A percentile compares a stretch with the other conserved stretches of the same genome.
Evolutionary conservation across 495 filamentous ascomycete genomes (phyloP).

Genomic region (Annulohypoxylon maeteangense): DNA sequence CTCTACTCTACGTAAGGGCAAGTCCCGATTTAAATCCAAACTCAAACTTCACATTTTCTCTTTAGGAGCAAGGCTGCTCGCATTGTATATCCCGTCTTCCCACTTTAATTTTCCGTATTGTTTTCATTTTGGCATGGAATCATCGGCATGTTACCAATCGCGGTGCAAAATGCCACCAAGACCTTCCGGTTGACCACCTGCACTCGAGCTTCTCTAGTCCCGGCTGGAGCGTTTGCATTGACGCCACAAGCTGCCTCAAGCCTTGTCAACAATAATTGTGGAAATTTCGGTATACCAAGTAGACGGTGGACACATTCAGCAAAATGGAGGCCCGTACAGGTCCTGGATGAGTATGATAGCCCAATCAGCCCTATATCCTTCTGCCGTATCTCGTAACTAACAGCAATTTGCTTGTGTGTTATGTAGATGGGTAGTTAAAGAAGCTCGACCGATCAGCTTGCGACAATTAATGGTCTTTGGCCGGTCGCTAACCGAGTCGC

Average conservation of each 20-base stretch:
- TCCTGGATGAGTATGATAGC: conserved; percentile 83
- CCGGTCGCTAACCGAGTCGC: conserved; percentile 86
- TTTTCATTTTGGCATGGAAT: conserved; percentile 56
- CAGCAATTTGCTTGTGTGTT: conserved; percentile 25
- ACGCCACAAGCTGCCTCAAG: conserved; percentile 17
- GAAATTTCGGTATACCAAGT: not conserved
- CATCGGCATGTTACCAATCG: conserved; percentile 58
- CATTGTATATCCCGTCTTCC: not conserved
- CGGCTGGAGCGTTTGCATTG: conserved; percentile 16
- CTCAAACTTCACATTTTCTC: not conserved
- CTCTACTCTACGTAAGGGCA: conserved; percentile 9
- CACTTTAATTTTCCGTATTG: conserved; percentile 4
- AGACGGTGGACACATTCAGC: conserved; percentile 50
- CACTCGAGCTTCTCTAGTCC: conserved; percentile 25
- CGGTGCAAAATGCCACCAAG: conserved; percentile 57
- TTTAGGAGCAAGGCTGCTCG: not conserved
- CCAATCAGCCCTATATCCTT: conserved; percentile 3
- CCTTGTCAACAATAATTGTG: conserved; percentile 2
- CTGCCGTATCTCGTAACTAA: conserved; percentile 40
- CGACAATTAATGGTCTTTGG: conserved; percentile 94
- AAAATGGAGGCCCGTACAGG: conserved; percentile 81
- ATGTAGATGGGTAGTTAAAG: conserved; percentile 83
- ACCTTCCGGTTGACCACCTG: conserved; percentile 51
- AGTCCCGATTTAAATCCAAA: conserved; percentile 14
- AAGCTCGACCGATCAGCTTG: conserved; percentile 86